Evolutionary conservation across 1,284 basidiomycete species (phyloP).

Genomic region (Trichosporon sp.): DNA sequence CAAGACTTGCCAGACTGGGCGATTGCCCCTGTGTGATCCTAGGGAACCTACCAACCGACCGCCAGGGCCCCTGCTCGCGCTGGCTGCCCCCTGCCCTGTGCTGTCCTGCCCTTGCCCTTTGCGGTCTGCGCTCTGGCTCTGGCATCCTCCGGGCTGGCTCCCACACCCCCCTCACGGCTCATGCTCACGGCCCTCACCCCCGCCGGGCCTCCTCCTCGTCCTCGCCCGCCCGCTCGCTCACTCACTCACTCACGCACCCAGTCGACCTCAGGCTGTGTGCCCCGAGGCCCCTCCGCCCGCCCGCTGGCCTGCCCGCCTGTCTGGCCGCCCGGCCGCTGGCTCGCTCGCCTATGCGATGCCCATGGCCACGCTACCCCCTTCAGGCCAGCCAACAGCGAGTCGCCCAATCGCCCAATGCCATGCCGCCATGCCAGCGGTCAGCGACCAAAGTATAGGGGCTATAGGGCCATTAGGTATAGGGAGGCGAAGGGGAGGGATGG

Average conservation of each 20-base stretch:
- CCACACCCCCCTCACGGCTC: neutral
- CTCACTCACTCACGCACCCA: neutral
- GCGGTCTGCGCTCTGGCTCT: neutral
- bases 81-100: too few relatives aligned
- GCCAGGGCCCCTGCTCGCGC: neutral
- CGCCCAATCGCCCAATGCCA: neutral
- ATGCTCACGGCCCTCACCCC: neutral
- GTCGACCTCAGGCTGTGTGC: neutral
- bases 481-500: too few relatives aligned
- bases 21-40: neutral
- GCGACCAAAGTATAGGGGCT: neutral
- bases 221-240: neutral
- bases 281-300: too few relatives aligned
- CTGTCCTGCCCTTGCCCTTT: too few relatives aligned
- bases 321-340: too few relatives aligned
- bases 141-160: neutral
- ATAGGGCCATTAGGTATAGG: neutral
- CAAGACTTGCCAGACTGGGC: constrained; percentile 1
- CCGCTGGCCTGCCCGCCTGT: too few relatives aligned
- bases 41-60: neutral
- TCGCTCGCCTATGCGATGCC: too few relatives aligned
- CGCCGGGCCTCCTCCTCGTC: neutral
- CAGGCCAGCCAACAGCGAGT: neutral
- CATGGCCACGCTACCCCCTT: too few relatives aligned
- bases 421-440: neutral